Conservation (phyloP, 257 asterid genomes). For the Handroanthus guayacan region DNA sequence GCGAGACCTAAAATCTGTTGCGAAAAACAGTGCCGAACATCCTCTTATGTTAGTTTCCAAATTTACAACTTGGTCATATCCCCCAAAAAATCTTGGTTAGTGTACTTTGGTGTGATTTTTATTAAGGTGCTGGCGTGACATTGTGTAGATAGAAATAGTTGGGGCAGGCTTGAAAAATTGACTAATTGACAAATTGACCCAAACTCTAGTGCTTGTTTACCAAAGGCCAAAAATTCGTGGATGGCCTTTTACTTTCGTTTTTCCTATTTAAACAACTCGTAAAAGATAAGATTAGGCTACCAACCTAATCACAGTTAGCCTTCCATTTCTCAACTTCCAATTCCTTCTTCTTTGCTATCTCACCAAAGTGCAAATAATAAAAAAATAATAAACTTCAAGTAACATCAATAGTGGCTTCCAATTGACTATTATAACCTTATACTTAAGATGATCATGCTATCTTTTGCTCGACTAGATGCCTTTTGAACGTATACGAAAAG, state of each 20-base stretch:
- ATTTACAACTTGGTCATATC: too few species aligned
- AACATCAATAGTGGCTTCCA: not conserved
- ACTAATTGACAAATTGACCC: constrained; percentile 12
- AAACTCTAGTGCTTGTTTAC: constrained; percentile 40
- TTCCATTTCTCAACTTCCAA: constrained; percentile 51
- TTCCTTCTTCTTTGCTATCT: constrained; percentile 30
- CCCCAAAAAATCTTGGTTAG: not conserved
- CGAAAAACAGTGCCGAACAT: too few species aligned
- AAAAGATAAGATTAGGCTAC: constrained; percentile 67
- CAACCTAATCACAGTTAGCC: constrained; percentile 59
- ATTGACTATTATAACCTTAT: constrained; percentile 24
- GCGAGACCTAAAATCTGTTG: too few species aligned
- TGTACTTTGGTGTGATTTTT: too few species aligned
- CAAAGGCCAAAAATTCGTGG: constrained; percentile 39
- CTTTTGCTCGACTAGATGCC: too few species aligned
- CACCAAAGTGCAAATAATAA: not conserved
- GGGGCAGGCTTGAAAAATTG: constrained; percentile 62
- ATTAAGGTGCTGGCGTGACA: too few species aligned
- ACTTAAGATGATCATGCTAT: too few species aligned
- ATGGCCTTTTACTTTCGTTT: not conserved
- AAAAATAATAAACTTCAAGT: not conserved
- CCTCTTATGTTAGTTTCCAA: too few species aligned
- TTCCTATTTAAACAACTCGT: constrained; percentile 23
- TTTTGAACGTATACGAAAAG: too few species aligned
- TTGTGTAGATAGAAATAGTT: constrained; percentile 40